A percentile compares a stretch with the other conserved stretches of the same genome.
phyloP scores from a whole-genome alignment of 345 rosid species.

The Mallotus nudiflorus region DNA sequence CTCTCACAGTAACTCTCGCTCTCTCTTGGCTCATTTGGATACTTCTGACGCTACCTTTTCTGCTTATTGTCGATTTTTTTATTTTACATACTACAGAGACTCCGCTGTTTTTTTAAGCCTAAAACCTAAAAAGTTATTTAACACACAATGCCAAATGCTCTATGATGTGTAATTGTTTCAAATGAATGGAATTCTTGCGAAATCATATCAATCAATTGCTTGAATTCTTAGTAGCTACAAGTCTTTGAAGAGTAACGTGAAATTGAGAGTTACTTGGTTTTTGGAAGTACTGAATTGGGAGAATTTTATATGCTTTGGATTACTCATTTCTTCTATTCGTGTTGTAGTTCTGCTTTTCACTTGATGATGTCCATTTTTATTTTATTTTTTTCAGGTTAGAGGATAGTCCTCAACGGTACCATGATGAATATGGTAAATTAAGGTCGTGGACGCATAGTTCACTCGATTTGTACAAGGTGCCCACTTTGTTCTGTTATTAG shows the following conservation, averaged over 20 bases:
- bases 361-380: neutral
- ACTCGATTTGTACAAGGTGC: constrained; percentile 85
- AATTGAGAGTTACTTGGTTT: neutral
- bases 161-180: no score
- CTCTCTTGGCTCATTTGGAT: neutral
- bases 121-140: no score
- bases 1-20: constrained; percentile 55
- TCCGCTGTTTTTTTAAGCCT: no score
- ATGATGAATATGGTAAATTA: constrained; percentile 73
- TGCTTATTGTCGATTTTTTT: neutral
- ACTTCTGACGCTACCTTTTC: neutral
- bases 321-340: neutral
- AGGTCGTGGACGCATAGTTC: constrained; percentile 85
- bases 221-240: no score
- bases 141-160: no score
- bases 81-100: no score
- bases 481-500: neutral
- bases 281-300: constrained; percentile 6
- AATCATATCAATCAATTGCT: no score
- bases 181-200: no score
- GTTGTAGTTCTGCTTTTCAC: constrained; percentile 1
- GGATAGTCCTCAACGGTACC: constrained; percentile 59
- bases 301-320: neutral
- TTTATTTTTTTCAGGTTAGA: constrained; percentile 47
- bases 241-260: neutral